Base-by-base conservation (phyloP, 495 filamentous ascomycete species). In the Trichoderma orchidacearum region DNA sequence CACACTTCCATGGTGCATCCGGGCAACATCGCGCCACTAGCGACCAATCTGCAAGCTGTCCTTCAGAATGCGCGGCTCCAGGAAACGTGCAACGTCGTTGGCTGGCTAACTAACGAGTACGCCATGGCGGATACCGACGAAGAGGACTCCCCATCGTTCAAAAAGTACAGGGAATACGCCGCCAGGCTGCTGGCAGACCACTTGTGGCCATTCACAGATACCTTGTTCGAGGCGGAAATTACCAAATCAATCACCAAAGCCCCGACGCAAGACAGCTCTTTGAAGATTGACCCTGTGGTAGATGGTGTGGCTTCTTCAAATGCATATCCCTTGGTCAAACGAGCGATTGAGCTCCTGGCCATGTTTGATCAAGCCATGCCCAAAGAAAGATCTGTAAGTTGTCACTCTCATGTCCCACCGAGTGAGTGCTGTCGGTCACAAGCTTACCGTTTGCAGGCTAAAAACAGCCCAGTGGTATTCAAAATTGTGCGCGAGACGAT, bases 21-120 rank as follows among this genome's bases (percentile, higher is more conserved):
- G 2, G 71, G 68, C 9, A 78, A 75, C 53, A 62, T 79, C 5
- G 64, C 68, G 12, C 73, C 77, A 18, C 65, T 80, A 15, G 70
- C 72, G 30, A 68, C 69, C 5, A 69, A 71, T 21, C 60, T 79
- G 5, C 68, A 75, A 56, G 64, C 72, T 1, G 66, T 69, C 11
- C 62, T 80, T 13, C 68, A 73, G 30, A 56, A 61, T 28, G 66
- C 63, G 36, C 72, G 75, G 54, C 61, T 80, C 38, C 64, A 69
- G 38, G 71, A 72, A 2, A 64, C 92, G 3, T 95, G 89, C 69
- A 86, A 89, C 61, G 71, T 96, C 1, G 85, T 89, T 56, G 85
- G 84, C 8, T 77, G 91, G 66, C 72, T 96, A 11, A 89, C 91
- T 60, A 87, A 87, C n/a, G 82, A 85, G 38, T 95, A 95, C 60